Evolutionary conservation across 768 basidiomycete species (phyloP), one percentile per base, ranked within the genome.

Genomic region (Lactarius pseudohatsudake): DNA sequence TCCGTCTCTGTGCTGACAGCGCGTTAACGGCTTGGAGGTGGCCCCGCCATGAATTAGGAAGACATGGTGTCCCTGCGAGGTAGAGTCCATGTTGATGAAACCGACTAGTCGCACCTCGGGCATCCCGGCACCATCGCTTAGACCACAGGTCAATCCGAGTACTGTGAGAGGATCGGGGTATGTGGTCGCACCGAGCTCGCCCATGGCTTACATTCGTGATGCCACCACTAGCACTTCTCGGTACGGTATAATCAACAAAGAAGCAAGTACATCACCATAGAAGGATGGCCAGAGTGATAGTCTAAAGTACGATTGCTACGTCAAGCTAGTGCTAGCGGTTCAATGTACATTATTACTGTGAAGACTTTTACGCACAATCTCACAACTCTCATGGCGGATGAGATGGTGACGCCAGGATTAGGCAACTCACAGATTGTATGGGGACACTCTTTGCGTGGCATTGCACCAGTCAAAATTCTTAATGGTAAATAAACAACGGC

Each of bases 401-500:
- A 53, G 26, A 26, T 26, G 50, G 26, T 26, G 13, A 15, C 50
- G 6, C n/a, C 45, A 16, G 22, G 26, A 26, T 50, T 22, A 11
- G 47, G 10, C 20, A 47, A 13, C 47, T 26, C 26, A 45, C 43
- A n/a, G 2, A 26, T 26, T 13, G 15, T 15, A 50, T 26, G 50
- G 36, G 36, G 7, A 11, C 47, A 22, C 47, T 50, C n/a, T 50
- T 15, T 50, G 32, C 59, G 43, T n/a, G 40, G 41, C n/a, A 32
- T 28, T 45, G 3, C 18, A 50, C 50, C 18, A 9, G 36, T 53
- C 18, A 9, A 41, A 36, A 47, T 10, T 54, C 53, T 57, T 63
- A 62, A 54, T 62, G 28, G 47, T 38, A 41, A 45, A 32, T 16
- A 34, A 45, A 64, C 13, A 54, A 38, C 20, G 16, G 58, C 43